Base-by-base conservation (phyloP, 139 green algal genomes). In the Chlorella sp. region DNA sequence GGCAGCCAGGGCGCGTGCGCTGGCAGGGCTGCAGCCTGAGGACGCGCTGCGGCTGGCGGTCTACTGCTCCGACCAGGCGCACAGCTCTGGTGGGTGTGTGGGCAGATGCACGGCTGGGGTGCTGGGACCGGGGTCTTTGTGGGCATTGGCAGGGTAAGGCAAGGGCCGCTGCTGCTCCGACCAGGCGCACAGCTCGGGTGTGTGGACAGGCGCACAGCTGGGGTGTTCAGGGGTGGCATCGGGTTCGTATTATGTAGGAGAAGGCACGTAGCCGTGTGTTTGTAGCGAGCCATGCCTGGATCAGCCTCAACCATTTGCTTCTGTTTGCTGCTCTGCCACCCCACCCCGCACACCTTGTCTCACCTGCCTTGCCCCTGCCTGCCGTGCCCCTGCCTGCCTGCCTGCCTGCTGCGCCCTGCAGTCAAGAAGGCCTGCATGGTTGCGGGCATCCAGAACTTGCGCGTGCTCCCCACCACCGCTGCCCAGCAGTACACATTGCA, bases 401-500 rank as follows among this genome's bases (percentile, higher is more conserved):
- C 69, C 69, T 36, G 26, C 28, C 69, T 28, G 21, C 69, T 28
- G 24, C 11, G 21, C 57, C 36, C 92, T 28, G 94, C 90, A 80
- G 93, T 97, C 69, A 90, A 94, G 68, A 98, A 98, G 92, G 97
- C 96, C 0, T 95, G 94, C 92, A 97, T 96, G 94, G 92, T 98
- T 15, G 93, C 92, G 18, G 96, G 94, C 57, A 88, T 97, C 9
- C 87, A 90, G 32, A 93, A 97, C 85, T 87, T 95, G 30, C 92
- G 96, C 3, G 3, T 92, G 53, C 88, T 98, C 77, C 92, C 91
- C 40, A 93, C 95, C 4, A 69, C 15, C 0, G 78, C 42, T 1
- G 89, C 83, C 21, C 37, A 94, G 15, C 91, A 89, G 28, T 97
- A 80, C n/a, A 94, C 95, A 1, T 83, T 98, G 60, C 61, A 93